Conservation (phyloP, 1,284 basidiomycete species). For the Ceratobasidium theobromae region DNA sequence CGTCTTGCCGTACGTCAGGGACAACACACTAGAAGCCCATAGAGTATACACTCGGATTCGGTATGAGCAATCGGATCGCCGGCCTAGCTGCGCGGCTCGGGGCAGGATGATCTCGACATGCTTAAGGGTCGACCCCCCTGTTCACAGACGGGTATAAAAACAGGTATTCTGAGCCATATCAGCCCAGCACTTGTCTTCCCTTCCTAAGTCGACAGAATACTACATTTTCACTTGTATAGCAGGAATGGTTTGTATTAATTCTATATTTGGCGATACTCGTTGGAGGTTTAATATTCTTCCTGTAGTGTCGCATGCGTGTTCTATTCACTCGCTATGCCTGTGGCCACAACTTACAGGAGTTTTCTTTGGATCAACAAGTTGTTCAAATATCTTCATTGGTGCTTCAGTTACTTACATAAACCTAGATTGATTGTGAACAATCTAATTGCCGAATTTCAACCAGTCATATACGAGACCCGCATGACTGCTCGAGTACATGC, state of each 20-base stretch:
- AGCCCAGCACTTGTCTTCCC: no score
- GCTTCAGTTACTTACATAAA: neutral
- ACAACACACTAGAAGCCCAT: slow-evolving; percentile 27
- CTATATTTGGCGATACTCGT: slow-evolving; percentile 1
- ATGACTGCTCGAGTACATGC: slow-evolving; percentile 14
- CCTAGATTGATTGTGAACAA: slow-evolving; percentile 26
- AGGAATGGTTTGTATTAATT: neutral
- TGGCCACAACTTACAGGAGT: slow-evolving; percentile 28
- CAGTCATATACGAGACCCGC: slow-evolving; percentile 24
- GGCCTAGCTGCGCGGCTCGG: slow-evolving; percentile 11
- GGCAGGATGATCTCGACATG: slow-evolving; percentile 5
- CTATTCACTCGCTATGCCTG: slow-evolving; percentile 29
- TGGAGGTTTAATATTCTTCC: neutral
- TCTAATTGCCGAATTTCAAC: slow-evolving; percentile 17
- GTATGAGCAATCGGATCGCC: neutral
- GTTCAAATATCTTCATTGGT: neutral
- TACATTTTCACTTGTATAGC: neutral
- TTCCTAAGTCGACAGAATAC: no score
- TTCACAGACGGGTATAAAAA: slow-evolving; percentile 8
- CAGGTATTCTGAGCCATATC: neutral
- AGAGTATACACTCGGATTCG: slow-evolving; percentile 19
- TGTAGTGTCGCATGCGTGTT: slow-evolving; percentile 28
- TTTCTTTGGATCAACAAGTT: slow-evolving; percentile 26
- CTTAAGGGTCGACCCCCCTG: neutral
- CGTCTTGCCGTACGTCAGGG: slow-evolving; percentile 1